Base-by-base conservation (phyloP, 177 flowering plant species). In the Vitis hybrid region DNA sequence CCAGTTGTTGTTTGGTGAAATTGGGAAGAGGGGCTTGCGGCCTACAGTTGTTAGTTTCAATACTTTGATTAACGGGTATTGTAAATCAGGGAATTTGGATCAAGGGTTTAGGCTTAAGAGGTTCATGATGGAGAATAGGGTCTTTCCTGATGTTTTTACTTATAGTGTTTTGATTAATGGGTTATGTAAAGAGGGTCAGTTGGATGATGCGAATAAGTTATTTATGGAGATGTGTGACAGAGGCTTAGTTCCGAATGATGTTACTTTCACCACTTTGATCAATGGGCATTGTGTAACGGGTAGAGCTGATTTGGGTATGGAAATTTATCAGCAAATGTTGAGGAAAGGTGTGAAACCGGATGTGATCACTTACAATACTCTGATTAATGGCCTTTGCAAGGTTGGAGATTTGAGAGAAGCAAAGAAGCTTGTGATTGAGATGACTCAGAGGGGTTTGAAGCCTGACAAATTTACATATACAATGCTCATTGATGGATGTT, bases 381-480 rank as follows among this genome's bases (percentile, higher is more conserved):
- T 92, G 48, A 80, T 89, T 32, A 76, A 87, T 72, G 93, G 94
- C 14, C 88, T 89, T 65, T 91, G 96, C 80, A 89, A 81, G 79
- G 78, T 59, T 50, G 96, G 92, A 8, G 79, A 85, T 67, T 46
- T 89, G 76, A 70, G 56, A 51, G 80, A 82, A 69, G 96, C 91
- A 2, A 80, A 74, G 69, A 75, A 74, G 51, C 78, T 92, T 69
- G 50, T 90, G 11, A 70, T 74, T 18, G 88, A 87, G 80, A 84
- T 89, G 91, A 76, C 56, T 41, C 27, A 6, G 41, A 77, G 62
- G 64, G 87, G 88, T 30, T 67, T 87, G 68, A 86, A 74, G 64
- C 91, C 95, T 10, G 96, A 92, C 69, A 92, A 83, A 77, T 66
- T 91, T 67, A 89, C 97, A 8, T 92, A 85, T 64, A 92, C 97